These are phyloP conservation scores for Candida tibetensis DNA, from an alignment of 805 yeast genomes.

Conservation along the genomic window DNA sequence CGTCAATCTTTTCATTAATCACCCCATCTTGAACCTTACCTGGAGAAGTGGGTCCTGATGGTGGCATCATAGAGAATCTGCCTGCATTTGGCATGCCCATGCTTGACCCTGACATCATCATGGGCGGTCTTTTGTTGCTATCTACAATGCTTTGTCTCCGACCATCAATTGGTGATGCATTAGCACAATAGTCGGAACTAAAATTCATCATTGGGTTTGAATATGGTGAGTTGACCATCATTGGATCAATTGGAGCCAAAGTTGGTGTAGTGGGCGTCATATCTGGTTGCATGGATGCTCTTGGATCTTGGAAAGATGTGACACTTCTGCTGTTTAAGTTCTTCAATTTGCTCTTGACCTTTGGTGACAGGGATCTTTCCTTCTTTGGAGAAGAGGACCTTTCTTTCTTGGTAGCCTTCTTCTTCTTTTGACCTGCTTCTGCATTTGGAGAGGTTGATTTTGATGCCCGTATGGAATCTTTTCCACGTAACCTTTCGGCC, in stretches of 20 bases:
- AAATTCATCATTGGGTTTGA: conserved; percentile 18
- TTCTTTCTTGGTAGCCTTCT: conserved; percentile 4
- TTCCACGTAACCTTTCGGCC: conserved; percentile 9
- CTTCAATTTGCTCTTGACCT: conserved; percentile 3
- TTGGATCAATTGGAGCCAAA: conserved; percentile 4
- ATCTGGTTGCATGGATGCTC: conserved; percentile 4
- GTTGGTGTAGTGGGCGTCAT: conserved; percentile 6
- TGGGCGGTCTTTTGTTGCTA: conserved; percentile 14
- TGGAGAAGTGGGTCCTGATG: neutral
- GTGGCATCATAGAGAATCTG: conserved; percentile 7
- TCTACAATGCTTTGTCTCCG: conserved; percentile 20
- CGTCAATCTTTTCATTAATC: conserved; percentile 30
- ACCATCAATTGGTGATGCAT: conserved; percentile 6
- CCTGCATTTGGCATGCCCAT: conserved; percentile 2
- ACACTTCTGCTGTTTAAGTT: conserved; percentile 1
- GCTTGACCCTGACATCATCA: conserved; percentile 1
- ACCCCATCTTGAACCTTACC: conserved; percentile 21
- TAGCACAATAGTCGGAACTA: conserved; percentile 9
- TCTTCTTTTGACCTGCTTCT: conserved; percentile 4
- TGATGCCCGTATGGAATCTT: conserved; percentile 3
- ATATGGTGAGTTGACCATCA: conserved; percentile 9
- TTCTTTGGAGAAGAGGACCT: conserved; percentile 4
- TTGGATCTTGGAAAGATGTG: conserved; percentile 6
- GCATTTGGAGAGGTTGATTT: conserved; percentile 1
- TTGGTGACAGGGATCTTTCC: conserved; percentile 1